Evolutionary conservation across 106 monocot species (phyloP), one percentile per base, ranked within the genome.

Genomic region (Acorus calamus): DNA sequence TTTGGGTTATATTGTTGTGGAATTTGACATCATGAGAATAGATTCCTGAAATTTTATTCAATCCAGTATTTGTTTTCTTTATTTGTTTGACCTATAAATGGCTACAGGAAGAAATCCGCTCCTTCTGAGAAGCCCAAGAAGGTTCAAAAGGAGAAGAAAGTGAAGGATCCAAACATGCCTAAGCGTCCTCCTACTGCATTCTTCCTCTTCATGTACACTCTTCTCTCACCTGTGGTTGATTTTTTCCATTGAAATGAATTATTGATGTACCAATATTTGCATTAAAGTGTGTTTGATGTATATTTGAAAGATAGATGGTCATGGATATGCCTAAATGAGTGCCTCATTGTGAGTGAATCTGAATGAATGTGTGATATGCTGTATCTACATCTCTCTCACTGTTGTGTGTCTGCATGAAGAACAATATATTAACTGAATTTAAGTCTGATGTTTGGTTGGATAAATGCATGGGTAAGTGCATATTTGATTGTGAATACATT

Each of bases 141-240:
- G 56, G 65, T 57, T 10, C 87, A 91, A 58, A 84, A 71, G 52
- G 78, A 60, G 67, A 91, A 85, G 84, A 80, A 72, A 50, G 44
- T 50, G 3, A 77, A 73, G 3, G 73, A 81, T 28, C 74, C 83
- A 4, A 87, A 73, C 58, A 77, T 59, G 71, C 82, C 77, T 42
- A 96, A 96, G 67, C 87, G 96, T 4, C 82, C 96, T 1, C 87
- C 76, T 0, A 80, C 91, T 44, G 96, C 87, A 9, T 96, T 91
- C 75, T 84, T 96, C 13, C 59, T 96, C 43, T 96, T 90, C 73
- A 87, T 96, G 94, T 83, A 70, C 42, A 14, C 45, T 42, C 42
- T 14, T 50, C 11, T 46, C 2, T 1, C 42, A 48, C 52, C 48
- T 44, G 13, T 8, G 0, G 45, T 59, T 10, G 10, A 44, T 52